phyloP scores from a whole-genome alignment of 768 basidiomycete genomes.

The Xanthoconium purpureum region DNA sequence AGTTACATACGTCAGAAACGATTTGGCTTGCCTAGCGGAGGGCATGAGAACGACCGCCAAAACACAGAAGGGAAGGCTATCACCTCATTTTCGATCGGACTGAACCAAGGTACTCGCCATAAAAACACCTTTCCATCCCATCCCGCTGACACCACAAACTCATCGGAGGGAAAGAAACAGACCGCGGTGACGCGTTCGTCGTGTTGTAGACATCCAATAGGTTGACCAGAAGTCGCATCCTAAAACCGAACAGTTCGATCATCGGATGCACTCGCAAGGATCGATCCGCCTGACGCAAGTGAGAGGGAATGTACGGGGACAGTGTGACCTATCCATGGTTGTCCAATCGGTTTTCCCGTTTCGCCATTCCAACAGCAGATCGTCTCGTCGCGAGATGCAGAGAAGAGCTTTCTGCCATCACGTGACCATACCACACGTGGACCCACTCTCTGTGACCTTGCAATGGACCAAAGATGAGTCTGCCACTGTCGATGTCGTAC shows the following conservation, averaged over 20 bases:
- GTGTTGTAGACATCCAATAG: neutral
- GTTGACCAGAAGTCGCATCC: neutral
- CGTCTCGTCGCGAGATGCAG: neutral
- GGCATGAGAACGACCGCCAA: no score
- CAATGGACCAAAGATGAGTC: no score
- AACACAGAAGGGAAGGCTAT: no score
- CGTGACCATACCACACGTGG: no score
- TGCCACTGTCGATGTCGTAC: no score
- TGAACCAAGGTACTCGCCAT: neutral
- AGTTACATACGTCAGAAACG: no score
- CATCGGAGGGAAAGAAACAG: conserved; percentile 8
- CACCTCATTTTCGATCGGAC: no score
- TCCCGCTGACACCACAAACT: neutral
- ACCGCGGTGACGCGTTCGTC: neutral
- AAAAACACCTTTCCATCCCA: neutral
- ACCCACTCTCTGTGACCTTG: no score
- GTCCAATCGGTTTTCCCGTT: conserved; percentile 4
- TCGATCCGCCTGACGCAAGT: conserved; percentile 2
- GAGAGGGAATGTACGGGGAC: neutral
- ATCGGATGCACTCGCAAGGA: conserved; percentile 1
- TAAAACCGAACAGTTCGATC: conserved; percentile 5
- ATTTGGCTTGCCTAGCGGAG: no score
- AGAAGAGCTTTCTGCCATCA: conserved; percentile 6
- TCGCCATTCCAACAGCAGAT: conserved; percentile 10
- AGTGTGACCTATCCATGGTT: conserved; percentile 16